phyloP scores from a whole-genome alignment of 139 green algal species.

The Chlamydomonas schloesseri region DNA sequence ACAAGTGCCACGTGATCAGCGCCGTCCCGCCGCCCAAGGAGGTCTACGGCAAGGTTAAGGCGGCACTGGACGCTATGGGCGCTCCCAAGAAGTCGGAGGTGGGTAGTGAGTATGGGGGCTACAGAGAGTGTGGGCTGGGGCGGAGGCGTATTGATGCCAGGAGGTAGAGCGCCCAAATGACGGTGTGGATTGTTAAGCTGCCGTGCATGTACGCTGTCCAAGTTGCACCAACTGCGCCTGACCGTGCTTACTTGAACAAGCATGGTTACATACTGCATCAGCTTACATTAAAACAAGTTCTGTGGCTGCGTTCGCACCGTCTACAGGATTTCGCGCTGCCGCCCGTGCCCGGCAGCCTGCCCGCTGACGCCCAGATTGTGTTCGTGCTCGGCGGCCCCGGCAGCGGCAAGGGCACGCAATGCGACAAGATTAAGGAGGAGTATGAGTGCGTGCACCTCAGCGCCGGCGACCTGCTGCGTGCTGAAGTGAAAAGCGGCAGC shows the following conservation, averaged over 20 bases:
- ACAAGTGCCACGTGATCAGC: constrained; percentile 66
- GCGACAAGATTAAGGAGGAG: constrained; percentile 55
- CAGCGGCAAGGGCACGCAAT: constrained; percentile 68
- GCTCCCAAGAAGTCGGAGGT: neutral
- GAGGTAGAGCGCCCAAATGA: no score
- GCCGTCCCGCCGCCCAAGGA: constrained; percentile 17
- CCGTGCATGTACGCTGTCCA: no score
- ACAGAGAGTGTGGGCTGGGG: neutral
- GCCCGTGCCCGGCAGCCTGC: constrained; percentile 42
- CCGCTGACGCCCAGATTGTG: constrained; percentile 53
- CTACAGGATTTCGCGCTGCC: constrained; percentile 46
- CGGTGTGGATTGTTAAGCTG: no score
- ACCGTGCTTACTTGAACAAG: neutral
- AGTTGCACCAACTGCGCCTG: neutral
- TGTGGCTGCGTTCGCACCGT: no score
- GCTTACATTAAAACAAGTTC: no score
- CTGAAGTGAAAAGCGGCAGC: constrained; percentile 75
- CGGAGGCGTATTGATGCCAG: neutral
- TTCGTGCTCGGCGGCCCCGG: constrained; percentile 68
- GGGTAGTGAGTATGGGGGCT: neutral
- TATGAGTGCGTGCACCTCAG: constrained; percentile 64
- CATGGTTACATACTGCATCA: neutral
- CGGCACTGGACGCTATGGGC: constrained; percentile 1
- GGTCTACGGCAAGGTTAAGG: constrained; percentile 29
- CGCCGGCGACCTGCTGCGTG: constrained; percentile 82